These are phyloP conservation scores for Neltuma alba DNA, from an alignment of 306 rosid genomes.

Conservation along the genomic window DNA sequence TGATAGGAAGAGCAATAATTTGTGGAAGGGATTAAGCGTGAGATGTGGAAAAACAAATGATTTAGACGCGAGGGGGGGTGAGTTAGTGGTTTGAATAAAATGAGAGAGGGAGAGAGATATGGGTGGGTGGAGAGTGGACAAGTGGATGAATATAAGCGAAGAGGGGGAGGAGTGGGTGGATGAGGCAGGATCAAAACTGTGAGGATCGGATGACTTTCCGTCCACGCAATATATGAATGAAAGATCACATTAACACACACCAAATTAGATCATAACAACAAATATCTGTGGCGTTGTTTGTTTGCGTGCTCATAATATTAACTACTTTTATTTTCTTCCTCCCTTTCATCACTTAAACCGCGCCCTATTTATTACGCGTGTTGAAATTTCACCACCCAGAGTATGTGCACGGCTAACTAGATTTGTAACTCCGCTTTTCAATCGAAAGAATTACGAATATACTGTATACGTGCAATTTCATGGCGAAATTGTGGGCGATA, in stretches of 20 bases:
- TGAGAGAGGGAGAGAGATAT: background rate
- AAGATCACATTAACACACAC: background rate
- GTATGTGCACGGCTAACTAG: no score
- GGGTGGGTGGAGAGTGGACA: conserved; percentile 36
- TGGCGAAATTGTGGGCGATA: no score
- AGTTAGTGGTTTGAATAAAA: conserved; percentile 4
- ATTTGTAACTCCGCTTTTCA: no score
- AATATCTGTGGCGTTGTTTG: background rate
- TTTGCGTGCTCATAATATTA: background rate
- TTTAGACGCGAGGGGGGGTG: background rate
- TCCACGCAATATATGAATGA: conserved; percentile 50
- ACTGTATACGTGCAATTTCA: no score
- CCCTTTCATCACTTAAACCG: background rate
- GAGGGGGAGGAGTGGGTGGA: conserved; percentile 43
- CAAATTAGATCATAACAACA: background rate
- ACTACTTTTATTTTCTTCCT: background rate
- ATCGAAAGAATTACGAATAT: no score
- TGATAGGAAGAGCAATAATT: no score
- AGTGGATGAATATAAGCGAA: conserved; percentile 36
- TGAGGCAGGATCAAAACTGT: conserved; percentile 1
- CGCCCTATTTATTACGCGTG: background rate
- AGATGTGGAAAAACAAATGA: background rate
- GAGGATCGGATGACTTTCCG: conserved; percentile 50
- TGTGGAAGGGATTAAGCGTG: background rate
- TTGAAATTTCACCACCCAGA: no score